Base-by-base conservation (phyloP, 108 stramenopile genomes). In the Schizochytrium sp. region DNA sequence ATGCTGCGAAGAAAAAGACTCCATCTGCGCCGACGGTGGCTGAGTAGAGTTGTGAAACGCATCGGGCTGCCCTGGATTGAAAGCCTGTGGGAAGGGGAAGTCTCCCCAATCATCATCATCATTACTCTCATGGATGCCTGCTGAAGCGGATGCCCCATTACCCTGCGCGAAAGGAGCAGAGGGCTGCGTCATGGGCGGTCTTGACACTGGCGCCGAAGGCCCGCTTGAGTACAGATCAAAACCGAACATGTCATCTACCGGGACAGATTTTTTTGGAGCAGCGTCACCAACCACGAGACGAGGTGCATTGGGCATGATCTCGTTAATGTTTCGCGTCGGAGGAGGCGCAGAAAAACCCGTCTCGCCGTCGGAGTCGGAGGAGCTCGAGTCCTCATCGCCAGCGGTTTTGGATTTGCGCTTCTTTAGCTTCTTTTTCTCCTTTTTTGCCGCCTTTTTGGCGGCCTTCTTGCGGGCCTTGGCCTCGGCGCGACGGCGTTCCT, bases 301-400 rank as follows among this genome's bases (percentile, higher is more conserved):
- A 12, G 76, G 76, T 21, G 76, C 76, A 3, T 83, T 83, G n/a
- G 76, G 76, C 76, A 83, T 83, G 45, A 83, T 83, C 19, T 83
- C 76, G 16, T 83, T 83, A 23, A 83, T 83, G 28, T 83, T 28
- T 12, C 76, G 76, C 6, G 51, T 47, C 48, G 63, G 63, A 14
- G 63, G 63, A 0, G 63, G 34, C 10, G 21, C 34, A 23, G 63
- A 69, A 18, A 41, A 10, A 2, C 41, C 63, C 63, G 58, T 59
- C n/a, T 18, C 63, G 41, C 0, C 63, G 10, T 69, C 63, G 41
- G 63, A 69, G 25, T 69, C 63, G 34, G 63, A 69, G 10, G 63
- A 69, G 63, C 14, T 16, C 34, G 63, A 69, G 0, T 69, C 63
- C 14, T 12, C 25, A 1, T 12, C 63, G 10, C 21, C 63, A 10